phyloP scores from a whole-genome alignment of 352 stramenopile genomes.

The Pythium apleroticum region DNA sequence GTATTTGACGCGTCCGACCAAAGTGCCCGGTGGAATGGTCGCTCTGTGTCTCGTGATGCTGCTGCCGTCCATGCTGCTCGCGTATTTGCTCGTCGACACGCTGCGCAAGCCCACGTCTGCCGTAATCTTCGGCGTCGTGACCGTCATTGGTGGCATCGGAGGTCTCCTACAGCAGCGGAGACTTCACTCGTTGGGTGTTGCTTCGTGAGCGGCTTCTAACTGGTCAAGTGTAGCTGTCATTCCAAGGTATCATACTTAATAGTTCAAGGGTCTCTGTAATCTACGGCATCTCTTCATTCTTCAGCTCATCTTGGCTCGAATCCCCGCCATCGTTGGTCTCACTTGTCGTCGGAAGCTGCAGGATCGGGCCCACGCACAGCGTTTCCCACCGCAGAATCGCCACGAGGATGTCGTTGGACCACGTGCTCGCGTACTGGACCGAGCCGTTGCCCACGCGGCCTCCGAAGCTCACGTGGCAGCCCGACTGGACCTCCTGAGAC shows the following conservation, averaged over 20 bases:
- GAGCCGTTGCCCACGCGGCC: constrained; percentile 29
- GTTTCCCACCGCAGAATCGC: constrained; percentile 31
- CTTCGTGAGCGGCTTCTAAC: neutral
- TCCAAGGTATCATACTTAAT: too few species aligned
- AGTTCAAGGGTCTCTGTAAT: too few species aligned
- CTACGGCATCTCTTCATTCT: neutral
- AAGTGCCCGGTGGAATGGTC: constrained; percentile 24
- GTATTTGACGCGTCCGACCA: constrained; percentile 44
- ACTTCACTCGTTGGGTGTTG: neutral
- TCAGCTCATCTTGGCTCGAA: neutral
- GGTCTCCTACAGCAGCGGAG: constrained; percentile 6
- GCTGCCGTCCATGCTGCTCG: constrained; percentile 3
- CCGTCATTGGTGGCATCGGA: neutral
- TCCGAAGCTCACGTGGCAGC: constrained; percentile 29
- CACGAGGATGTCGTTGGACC: constrained; percentile 27
- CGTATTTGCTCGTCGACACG: constrained; percentile 6
- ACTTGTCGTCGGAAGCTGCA: constrained; percentile 13
- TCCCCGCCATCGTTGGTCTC: neutral
- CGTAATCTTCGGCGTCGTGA: neutral
- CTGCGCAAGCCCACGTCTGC: neutral
- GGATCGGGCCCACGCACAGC: constrained; percentile 24
- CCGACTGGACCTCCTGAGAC: neutral
- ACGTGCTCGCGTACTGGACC: constrained; percentile 25
- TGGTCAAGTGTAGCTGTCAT: too few species aligned
- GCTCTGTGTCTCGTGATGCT: constrained; percentile 11